Percentiles rank a stretch among this genome's conserved stretches.
These are phyloP conservation scores for Sonneratia caseolaris DNA, from an alignment of 345 rosid genomes.

Conservation along the genomic window DNA sequence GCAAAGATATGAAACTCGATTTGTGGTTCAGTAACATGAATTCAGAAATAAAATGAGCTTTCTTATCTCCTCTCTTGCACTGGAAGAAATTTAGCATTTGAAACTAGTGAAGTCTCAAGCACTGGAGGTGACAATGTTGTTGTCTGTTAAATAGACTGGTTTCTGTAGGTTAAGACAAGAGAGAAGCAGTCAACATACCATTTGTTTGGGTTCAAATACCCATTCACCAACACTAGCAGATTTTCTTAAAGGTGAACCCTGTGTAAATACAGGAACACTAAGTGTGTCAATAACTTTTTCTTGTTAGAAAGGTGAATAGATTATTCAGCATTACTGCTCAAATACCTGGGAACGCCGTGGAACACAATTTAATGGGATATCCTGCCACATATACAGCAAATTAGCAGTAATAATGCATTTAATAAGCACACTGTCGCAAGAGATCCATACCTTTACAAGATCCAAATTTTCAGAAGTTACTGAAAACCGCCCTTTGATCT, in stretches of 20 bases:
- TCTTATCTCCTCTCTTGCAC: background rate
- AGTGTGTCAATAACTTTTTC: conserved; percentile 4
- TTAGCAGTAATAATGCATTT: conserved; percentile 29
- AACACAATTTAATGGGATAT: conserved; percentile 71
- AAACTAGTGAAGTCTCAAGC: background rate
- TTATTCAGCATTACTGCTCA: conserved; percentile 7
- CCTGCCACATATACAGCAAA: conserved; percentile 45
- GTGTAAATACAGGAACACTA: conserved; percentile 19
- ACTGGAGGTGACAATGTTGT: background rate
- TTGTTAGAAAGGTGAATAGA: background rate
- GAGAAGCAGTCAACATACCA: conserved; percentile 27
- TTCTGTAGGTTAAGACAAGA: background rate
- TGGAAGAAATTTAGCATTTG: background rate
- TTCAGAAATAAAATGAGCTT: background rate
- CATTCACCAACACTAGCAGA: conserved; percentile 98
- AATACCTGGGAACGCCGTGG: conserved; percentile 84
- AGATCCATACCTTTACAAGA: conserved; percentile 68
- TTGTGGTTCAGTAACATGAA: background rate
- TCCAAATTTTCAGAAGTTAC: conserved; percentile 96
- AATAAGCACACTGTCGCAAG: conserved; percentile 7
- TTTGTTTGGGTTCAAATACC: conserved; percentile 57
- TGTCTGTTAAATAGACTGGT: background rate
- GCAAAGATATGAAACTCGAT: background rate
- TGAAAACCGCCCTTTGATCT: conserved; percentile 93
- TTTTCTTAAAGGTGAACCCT: conserved; percentile 83